phyloP scores from a whole-genome alignment of 1,284 basidiomycete genomes.

The Trametes pubescens region DNA sequence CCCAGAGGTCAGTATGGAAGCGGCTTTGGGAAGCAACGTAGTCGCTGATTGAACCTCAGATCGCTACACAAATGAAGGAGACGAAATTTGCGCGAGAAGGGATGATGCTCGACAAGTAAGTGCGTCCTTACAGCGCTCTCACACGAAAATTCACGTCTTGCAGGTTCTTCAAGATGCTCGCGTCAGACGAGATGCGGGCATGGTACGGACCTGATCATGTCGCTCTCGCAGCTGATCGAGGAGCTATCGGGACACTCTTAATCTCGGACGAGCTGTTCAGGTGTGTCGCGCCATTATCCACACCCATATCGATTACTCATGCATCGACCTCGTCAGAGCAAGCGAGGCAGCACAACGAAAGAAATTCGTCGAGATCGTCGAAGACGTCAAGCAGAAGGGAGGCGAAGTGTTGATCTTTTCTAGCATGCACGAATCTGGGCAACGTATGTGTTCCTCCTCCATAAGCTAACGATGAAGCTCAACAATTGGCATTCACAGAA shows the following conservation, averaged over 20 bases:
- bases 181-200: constrained; percentile 92
- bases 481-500: constrained; percentile 58
- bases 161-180: constrained; percentile 98
- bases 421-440: constrained; percentile 98
- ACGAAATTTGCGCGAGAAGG: constrained; percentile 98
- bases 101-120: constrained; percentile 85
- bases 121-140: neutral
- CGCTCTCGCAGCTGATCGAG: constrained; percentile 88
- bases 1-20: constrained; percentile 72
- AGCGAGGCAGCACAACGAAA: constrained; percentile 81
- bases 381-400: constrained; percentile 88
- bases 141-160: neutral
- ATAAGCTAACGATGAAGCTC: constrained; percentile 1
- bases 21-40: neutral
- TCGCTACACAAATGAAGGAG: constrained; percentile 85
- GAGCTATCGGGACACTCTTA: constrained; percentile 93
- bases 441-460: constrained; percentile 66
- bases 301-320: neutral
- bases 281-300: constrained; percentile 44
- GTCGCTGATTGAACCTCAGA: constrained; percentile 48
- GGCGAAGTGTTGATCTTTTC: constrained; percentile 97
- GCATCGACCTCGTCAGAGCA: constrained; percentile 50
- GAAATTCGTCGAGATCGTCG: constrained; percentile 90
- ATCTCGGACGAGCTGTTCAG: constrained; percentile 97
- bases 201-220: constrained; percentile 99